Evolutionary conservation across 139 green algal species (phyloP).

Genomic region (Microglena sp.): DNA sequence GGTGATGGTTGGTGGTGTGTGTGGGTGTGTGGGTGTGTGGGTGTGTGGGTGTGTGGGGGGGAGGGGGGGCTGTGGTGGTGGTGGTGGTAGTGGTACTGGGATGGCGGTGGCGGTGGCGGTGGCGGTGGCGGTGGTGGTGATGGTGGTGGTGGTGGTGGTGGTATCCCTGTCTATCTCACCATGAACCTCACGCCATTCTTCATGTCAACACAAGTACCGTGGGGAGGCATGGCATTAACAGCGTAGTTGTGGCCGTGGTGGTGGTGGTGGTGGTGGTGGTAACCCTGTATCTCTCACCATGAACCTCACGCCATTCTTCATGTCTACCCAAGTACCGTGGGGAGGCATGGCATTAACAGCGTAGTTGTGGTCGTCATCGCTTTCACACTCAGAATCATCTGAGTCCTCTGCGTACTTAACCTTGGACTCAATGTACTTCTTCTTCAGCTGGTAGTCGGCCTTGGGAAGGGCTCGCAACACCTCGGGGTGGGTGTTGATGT

Average conservation of each 20-base stretch:
- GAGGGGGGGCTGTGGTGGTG: too few species aligned
- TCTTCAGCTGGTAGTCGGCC: conserved; percentile 13
- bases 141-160: too few species aligned
- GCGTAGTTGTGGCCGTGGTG: conserved; percentile 3
- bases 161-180: conserved; percentile 1
- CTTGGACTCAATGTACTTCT: conserved; percentile 1
- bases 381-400: conserved; percentile 1
- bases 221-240: conserved; percentile 9
- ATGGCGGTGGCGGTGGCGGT: background rate
- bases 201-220: conserved; percentile 14
- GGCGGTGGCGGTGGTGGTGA: too few species aligned
- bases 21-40: too few species aligned
- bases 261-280: background rate
- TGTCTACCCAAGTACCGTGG: conserved; percentile 11
- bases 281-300: conserved; percentile 9
- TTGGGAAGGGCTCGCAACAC: conserved; percentile 11
- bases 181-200: conserved; percentile 23
- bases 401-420: background rate
- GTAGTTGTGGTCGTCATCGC: conserved; percentile 11
- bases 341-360: conserved; percentile 11
- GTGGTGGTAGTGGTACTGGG: too few species aligned
- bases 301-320: conserved; percentile 21
- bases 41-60: too few species aligned
- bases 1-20: too few species aligned
- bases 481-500: conserved; percentile 9